Conservation (phyloP, 1,139 yeast species). For the Lipomyces yarrowii region DNA sequence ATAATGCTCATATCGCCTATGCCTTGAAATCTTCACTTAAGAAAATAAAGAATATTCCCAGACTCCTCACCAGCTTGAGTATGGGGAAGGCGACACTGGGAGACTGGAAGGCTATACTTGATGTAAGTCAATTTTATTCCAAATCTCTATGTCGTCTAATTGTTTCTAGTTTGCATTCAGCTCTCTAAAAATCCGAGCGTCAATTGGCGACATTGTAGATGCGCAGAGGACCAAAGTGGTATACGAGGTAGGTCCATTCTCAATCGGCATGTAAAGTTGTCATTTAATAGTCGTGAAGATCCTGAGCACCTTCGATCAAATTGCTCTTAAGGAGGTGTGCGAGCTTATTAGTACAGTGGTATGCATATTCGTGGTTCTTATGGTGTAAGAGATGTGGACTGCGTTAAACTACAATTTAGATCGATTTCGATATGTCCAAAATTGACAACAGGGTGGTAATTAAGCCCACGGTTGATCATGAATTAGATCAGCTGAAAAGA, state of each 20-base stretch:
- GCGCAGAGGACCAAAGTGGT: conserved; percentile 19
- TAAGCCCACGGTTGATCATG: conserved; percentile 40
- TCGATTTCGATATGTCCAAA: conserved; percentile 46
- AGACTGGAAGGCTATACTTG: conserved; percentile 41
- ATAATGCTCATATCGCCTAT: conserved; percentile 33
- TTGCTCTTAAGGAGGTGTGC: conserved; percentile 25
- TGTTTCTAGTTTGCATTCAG: conserved; percentile 30
- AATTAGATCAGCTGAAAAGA: conserved; percentile 43
- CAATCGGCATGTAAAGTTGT: neutral
- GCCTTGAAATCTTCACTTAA: conserved; percentile 35
- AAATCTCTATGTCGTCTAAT: neutral
- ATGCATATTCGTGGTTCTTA: neutral
- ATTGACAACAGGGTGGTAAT: conserved; percentile 43
- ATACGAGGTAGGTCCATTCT: conserved; percentile 2
- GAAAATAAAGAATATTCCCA: conserved; percentile 40
- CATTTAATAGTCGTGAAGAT: conserved; percentile 11
- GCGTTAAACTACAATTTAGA: conserved; percentile 19
- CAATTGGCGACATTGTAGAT: conserved; percentile 27
- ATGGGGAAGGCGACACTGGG: conserved; percentile 38
- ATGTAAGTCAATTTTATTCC: conserved; percentile 2
- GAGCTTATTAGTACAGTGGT: conserved; percentile 33
- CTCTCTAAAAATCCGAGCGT: conserved; percentile 28
- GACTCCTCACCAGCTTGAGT: conserved; percentile 37
- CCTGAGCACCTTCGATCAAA: conserved; percentile 27
- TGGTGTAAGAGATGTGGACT: too few species aligned